phyloP scores from a whole-genome alignment of 441 rosid species.

The Mallotus japonicus region DNA sequence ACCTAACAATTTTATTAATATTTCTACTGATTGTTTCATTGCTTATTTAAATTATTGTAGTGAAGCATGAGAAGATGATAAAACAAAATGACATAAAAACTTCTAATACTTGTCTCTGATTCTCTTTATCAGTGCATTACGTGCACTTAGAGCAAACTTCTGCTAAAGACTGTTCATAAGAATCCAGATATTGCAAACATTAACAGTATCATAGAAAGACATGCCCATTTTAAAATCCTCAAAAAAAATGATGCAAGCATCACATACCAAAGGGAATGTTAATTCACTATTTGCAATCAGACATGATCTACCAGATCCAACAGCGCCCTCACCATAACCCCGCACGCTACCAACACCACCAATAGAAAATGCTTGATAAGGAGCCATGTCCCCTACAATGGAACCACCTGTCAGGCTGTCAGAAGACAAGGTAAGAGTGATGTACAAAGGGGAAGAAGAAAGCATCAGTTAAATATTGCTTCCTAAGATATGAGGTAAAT shows the following conservation, averaged over 20 bases:
- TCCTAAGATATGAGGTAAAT: not conserved
- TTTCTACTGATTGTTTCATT: too few relatives aligned
- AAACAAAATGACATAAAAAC: not conserved
- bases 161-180: not conserved
- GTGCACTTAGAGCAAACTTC: not conserved
- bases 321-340: constrained; percentile 93
- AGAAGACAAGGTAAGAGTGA: constrained; percentile 30
- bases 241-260: not conserved
- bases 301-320: constrained; percentile 93
- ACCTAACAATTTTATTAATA: too few relatives aligned
- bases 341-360: constrained; percentile 92
- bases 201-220: not conserved
- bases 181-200: not conserved
- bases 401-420: constrained; percentile 93
- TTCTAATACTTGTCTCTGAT: not conserved
- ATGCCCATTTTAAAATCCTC: not conserved
- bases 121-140: not conserved
- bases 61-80: not conserved
- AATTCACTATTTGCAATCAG: constrained; percentile 79
- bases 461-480: not conserved
- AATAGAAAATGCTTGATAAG: constrained; percentile 93
- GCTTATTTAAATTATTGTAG: not conserved
- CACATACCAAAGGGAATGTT: constrained; percentile 71
- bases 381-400: constrained; percentile 98
- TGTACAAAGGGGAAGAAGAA: constrained; percentile 19